Percentiles rank a stretch among this genome's conserved stretches.
phyloP scores from a whole-genome alignment of 176 grass and related monocot species.

The Eremochloa ophiuroides region DNA sequence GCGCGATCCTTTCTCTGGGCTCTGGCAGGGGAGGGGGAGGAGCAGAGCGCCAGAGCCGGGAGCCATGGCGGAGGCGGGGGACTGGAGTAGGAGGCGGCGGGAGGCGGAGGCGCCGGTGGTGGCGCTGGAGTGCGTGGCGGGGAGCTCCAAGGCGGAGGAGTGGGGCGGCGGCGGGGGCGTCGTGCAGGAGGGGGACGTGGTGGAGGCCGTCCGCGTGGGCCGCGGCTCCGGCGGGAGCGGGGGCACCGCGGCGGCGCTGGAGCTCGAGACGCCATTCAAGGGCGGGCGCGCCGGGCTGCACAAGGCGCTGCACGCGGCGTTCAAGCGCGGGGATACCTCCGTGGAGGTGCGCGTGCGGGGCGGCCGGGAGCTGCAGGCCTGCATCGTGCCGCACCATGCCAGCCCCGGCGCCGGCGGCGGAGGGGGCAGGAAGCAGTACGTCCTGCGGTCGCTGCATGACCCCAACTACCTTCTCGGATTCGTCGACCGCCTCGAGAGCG shows the following conservation, averaged over 20 bases:
- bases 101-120: conserved; percentile 33
- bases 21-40: neutral
- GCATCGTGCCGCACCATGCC: conserved; percentile 54
- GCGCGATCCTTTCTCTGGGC: neutral
- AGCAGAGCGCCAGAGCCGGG: neutral
- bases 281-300: conserved; percentile 51
- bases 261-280: conserved; percentile 74
- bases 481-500: conserved; percentile 59
- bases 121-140: conserved; percentile 89
- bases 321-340: conserved; percentile 84
- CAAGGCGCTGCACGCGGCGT: conserved; percentile 68
- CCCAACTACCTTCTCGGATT: conserved; percentile 72
- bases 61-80: conserved; percentile 34
- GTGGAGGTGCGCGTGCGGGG: conserved; percentile 63
- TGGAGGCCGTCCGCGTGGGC: conserved; percentile 74
- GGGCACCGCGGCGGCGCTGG: conserved; percentile 8
- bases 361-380: conserved; percentile 46
- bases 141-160: conserved; percentile 98
- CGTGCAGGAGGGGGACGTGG: conserved; percentile 88
- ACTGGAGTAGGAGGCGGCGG: neutral
- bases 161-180: conserved; percentile 70
- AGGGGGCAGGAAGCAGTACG: conserved; percentile 44
- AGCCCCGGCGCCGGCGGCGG: neutral
- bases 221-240: neutral
- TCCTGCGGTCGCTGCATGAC: conserved; percentile 63